Conservation (phyloP, 2,329 filamentous ascomycete genomes). For the Nigrospora oryzae region DNA sequence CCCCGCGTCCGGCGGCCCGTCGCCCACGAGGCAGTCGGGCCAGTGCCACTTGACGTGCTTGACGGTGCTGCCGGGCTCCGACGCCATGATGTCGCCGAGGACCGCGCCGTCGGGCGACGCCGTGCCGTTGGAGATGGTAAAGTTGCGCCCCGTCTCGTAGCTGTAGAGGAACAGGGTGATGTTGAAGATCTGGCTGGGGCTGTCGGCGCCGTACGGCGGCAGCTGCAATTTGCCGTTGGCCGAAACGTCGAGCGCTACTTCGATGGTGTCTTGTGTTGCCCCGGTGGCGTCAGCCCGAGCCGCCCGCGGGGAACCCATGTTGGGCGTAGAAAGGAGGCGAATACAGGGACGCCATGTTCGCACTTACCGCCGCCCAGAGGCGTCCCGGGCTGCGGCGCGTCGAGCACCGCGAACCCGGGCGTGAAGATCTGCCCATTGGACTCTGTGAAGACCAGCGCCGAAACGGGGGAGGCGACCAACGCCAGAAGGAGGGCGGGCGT, state of each 20-base stretch:
- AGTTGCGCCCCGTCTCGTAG: conserved; percentile 53
- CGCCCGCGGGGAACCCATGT: too few species aligned
- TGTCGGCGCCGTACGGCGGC: conserved; percentile 44
- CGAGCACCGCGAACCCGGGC: conserved; percentile 57
- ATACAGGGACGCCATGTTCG: neutral
- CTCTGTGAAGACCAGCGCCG: conserved; percentile 43
- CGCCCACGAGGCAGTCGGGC: conserved; percentile 59
- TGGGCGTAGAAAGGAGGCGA: too few species aligned
- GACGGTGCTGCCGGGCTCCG: conserved; percentile 59
- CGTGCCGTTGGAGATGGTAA: conserved; percentile 60
- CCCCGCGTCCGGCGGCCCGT: conserved; percentile 36
- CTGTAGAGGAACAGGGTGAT: conserved; percentile 62
- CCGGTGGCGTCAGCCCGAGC: neutral
- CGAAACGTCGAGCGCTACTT: conserved; percentile 59
- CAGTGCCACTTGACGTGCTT: conserved; percentile 68
- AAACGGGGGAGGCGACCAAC: conserved; percentile 16
- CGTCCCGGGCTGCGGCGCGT: conserved; percentile 57
- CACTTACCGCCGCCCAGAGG: conserved; percentile 53
- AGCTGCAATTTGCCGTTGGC: conserved; percentile 56
- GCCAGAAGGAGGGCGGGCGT: conserved; percentile 12
- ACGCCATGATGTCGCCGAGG: conserved; percentile 52
- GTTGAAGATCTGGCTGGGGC: conserved; percentile 49
- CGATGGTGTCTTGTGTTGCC: conserved; percentile 37
- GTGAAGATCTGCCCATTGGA: conserved; percentile 61
- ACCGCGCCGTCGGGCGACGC: conserved; percentile 41